phyloP scores from a whole-genome alignment of 176 grass and related monocot genomes.

The Triticum urartu region DNA sequence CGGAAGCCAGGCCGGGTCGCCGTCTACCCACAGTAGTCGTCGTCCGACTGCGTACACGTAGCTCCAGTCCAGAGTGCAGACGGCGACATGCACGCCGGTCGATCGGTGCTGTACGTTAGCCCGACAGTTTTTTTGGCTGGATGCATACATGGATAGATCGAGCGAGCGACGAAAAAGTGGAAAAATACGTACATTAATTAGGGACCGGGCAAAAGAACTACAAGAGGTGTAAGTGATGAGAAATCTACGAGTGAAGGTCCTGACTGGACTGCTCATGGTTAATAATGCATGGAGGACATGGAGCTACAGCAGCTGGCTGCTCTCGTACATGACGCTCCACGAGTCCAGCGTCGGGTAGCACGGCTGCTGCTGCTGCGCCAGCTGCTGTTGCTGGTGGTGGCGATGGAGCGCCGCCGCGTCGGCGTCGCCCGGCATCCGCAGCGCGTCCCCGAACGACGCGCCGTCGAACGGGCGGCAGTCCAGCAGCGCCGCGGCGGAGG shows the following conservation, averaged over 20 bases:
- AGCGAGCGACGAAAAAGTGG: not conserved
- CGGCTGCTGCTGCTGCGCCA: slow-evolving; percentile 31
- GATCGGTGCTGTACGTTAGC: no score
- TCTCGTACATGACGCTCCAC: slow-evolving; percentile 57
- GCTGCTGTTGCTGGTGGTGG: not conserved
- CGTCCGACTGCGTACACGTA: not conserved
- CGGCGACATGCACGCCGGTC: not conserved
- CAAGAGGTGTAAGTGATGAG: no score
- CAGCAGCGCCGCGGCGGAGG: not conserved
- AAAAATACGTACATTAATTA: not conserved
- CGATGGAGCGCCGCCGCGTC: not conserved
- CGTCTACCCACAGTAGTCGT: not conserved
- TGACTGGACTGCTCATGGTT: not conserved
- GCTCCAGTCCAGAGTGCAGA: not conserved
- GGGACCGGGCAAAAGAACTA: not conserved
- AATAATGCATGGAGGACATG: not conserved
- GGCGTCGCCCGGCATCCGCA: not conserved
- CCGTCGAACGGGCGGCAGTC: not conserved
- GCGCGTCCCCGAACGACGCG: not conserved
- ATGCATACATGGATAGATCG: not conserved
- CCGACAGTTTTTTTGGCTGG: no score
- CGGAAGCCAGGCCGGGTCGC: not conserved
- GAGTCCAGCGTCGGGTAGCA: slow-evolving; percentile 67
- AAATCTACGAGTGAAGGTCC: not conserved
- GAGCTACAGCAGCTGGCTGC: not conserved